Conservation (phyloP, 805 yeast genomes). For the Pachysolen tannophilus region DNA sequence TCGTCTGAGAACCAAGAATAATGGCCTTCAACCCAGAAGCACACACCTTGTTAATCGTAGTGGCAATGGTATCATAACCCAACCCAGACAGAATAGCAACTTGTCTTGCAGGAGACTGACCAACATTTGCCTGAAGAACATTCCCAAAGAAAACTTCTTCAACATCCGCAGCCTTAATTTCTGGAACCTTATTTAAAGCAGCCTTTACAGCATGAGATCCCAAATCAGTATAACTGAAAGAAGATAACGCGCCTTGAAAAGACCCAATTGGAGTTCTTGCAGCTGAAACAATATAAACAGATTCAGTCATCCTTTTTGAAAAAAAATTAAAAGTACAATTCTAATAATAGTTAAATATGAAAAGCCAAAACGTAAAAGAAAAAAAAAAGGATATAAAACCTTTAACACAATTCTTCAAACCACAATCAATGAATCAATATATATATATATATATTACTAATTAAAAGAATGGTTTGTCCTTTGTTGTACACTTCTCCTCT, state of each 20-base stretch:
- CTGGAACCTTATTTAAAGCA: slow-evolving; percentile 77
- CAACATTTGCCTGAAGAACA: slow-evolving; percentile 86
- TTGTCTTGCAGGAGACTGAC: slow-evolving; percentile 98
- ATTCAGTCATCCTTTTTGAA: slow-evolving; percentile 12
- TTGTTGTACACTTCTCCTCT: too few species aligned
- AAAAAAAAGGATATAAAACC: too few species aligned
- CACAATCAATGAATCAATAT: too few species aligned
- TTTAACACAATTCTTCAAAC: too few species aligned
- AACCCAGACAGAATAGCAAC: slow-evolving; percentile 90
- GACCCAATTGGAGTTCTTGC: slow-evolving; percentile 97
- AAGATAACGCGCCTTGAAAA: slow-evolving; percentile 75
- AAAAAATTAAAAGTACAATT: too few species aligned
- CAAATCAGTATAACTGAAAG: slow-evolving; percentile 73
- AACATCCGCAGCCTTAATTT: slow-evolving; percentile 66
- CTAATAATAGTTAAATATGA: too few species aligned
- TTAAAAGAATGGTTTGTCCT: too few species aligned
- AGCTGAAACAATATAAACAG: slow-evolving; percentile 83
- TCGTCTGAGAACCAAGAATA: slow-evolving; percentile 84
- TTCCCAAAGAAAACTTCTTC: slow-evolving; percentile 92
- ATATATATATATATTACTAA: too few species aligned
- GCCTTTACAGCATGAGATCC: slow-evolving; percentile 91
- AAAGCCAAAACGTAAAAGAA: too few species aligned
- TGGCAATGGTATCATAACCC: slow-evolving; percentile 70
- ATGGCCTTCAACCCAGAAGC: slow-evolving; percentile 93
- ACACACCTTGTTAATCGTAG: slow-evolving; percentile 94